Percentiles rank a stretch among this genome's conserved stretches.
Conservation (phyloP, 1,284 basidiomycete species). For the Pholiota adiposa region DNA sequence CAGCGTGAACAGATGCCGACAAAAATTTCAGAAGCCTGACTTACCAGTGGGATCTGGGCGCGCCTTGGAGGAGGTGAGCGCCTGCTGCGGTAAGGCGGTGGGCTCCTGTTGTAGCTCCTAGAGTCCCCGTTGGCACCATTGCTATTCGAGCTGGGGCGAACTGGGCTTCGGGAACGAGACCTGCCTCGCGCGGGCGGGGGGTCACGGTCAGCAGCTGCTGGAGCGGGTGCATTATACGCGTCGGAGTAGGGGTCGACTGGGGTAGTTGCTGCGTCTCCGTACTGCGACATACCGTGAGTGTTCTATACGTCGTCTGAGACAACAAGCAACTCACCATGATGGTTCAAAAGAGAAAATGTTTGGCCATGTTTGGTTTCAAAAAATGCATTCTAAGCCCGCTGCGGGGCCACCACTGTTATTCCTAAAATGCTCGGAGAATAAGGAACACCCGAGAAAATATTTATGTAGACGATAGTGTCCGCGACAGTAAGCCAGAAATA, state of each 20-base stretch:
- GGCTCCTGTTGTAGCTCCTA: conserved; percentile 50
- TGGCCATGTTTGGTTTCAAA: conserved; percentile 42
- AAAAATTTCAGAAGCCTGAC: conserved; percentile 35
- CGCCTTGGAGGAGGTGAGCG: conserved; percentile 60
- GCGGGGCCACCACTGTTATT: conserved; percentile 15
- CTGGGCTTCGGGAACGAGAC: conserved; percentile 74
- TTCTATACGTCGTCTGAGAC: conserved; percentile 6
- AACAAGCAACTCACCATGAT: conserved; percentile 62
- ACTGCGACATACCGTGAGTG: conserved; percentile 41
- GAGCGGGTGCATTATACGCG: conserved; percentile 69
- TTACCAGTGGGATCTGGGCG: conserved; percentile 72
- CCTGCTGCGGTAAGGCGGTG: conserved; percentile 48
- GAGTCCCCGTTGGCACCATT: conserved; percentile 38
- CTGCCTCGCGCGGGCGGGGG: conserved; percentile 58
- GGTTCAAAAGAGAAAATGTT: conserved; percentile 53
- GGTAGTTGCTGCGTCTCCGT: conserved; percentile 59
- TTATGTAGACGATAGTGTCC: not conserved
- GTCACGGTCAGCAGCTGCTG: conserved; percentile 52
- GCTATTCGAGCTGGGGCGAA: conserved; percentile 42
- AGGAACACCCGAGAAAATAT: too few relatives aligned
- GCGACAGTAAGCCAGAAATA: not conserved
- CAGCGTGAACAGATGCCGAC: conserved; percentile 33
- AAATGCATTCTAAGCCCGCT: conserved; percentile 26
- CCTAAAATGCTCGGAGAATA: too few relatives aligned
- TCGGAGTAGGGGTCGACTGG: conserved; percentile 82